phyloP scores from a whole-genome alignment of 345 rosid species.

The Erysimum cheiranthoides region DNA sequence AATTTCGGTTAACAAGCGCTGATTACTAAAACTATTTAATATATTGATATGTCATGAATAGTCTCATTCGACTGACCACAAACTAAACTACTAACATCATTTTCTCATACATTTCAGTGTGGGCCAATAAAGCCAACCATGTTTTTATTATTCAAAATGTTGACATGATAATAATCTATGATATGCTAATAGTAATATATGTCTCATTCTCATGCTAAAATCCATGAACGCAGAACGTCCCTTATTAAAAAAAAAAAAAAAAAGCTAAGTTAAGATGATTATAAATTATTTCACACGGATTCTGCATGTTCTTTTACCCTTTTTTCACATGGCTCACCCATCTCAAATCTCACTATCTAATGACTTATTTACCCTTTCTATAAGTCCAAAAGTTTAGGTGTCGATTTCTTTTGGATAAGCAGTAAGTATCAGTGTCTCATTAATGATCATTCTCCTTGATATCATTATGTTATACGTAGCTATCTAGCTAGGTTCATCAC shows the following conservation, averaged over 20 bases:
- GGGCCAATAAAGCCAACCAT: conserved; percentile 42
- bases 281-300: conserved; percentile 63
- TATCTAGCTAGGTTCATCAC: conserved; percentile 22
- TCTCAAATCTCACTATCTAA: conserved; percentile 24
- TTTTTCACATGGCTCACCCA: conserved; percentile 65
- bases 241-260: neutral
- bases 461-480: conserved; percentile 14
- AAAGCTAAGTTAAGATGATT: conserved; percentile 29
- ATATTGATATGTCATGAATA: conserved; percentile 11
- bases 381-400: neutral
- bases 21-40: neutral
- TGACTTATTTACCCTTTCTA: conserved; percentile 14
- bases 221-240: conserved; percentile 34
- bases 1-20: conserved; percentile 4
- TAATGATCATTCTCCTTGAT: no score
- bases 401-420: conserved; percentile 2
- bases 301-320: conserved; percentile 57
- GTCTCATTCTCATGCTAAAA: conserved; percentile 41
- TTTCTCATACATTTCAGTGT: conserved; percentile 44
- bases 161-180: conserved; percentile 7
- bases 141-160: conserved; percentile 35
- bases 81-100: conserved; percentile 42
- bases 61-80: conserved; percentile 49
- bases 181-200: conserved; percentile 3
- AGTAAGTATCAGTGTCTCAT: conserved; percentile 29